A percentile compares a stretch with the other conserved stretches of the same genome.
Evolutionary conservation across 1,139 yeast genomes (phyloP).

Genomic region (Geotrichum bryndzae): DNA sequence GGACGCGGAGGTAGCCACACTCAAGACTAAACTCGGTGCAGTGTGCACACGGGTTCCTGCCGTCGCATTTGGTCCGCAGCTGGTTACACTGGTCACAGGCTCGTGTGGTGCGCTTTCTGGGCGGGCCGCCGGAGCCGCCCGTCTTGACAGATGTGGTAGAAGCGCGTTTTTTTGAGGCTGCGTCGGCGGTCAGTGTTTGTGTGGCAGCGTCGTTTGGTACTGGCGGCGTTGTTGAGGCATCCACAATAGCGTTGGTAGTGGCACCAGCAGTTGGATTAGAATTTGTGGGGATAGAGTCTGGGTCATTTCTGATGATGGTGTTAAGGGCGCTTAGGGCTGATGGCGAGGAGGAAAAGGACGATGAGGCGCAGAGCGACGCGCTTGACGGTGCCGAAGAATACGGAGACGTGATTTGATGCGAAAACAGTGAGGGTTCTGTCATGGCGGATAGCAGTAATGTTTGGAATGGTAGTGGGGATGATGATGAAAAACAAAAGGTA

Average conservation of each 20-base stretch:
- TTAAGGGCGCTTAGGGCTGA: background rate
- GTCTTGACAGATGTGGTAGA: background rate
- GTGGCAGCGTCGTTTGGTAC: background rate
- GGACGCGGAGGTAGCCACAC: constrained; percentile 38
- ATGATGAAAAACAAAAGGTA: background rate
- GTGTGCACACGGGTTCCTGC: constrained; percentile 20
- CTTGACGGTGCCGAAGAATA: background rate
- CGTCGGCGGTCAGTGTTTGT: background rate
- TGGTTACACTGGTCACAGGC: constrained; percentile 22
- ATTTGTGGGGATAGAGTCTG: background rate
- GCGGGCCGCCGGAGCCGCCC: constrained; percentile 3
- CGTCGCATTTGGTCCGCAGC: constrained; percentile 21
- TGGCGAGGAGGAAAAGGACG: constrained; percentile 5
- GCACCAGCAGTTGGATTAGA: background rate
- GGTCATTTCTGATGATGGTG: background rate
- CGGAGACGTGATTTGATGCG: constrained; percentile 4
- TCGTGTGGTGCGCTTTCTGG: constrained; percentile 18
- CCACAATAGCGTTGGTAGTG: background rate
- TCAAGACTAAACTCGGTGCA: constrained; percentile 12
- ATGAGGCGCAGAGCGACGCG: background rate
- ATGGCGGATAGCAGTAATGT: background rate
- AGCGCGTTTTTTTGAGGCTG: background rate
- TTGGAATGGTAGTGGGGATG: background rate
- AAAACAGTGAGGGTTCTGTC: constrained; percentile 3
- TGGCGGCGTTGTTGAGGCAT: background rate